Evolutionary conservation across 1,139 yeast species (phyloP).

Genomic region (Taphrina confusa): DNA sequence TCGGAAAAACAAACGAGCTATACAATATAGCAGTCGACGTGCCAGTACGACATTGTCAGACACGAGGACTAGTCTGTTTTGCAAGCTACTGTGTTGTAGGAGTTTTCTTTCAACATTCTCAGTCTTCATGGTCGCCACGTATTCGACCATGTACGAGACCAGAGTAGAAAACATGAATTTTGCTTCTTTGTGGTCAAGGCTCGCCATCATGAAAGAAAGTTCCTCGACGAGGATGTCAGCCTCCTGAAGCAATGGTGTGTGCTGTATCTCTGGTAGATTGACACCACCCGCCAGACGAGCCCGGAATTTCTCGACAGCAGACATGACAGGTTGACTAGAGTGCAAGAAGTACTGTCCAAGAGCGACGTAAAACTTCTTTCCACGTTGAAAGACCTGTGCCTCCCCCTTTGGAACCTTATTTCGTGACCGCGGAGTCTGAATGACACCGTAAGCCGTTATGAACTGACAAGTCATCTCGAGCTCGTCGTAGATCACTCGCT

Average conservation of each 20-base stretch:
- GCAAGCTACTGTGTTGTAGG: slow-evolving; percentile 10
- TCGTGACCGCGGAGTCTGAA: slow-evolving; percentile 20
- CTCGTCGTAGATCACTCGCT: slow-evolving; percentile 22
- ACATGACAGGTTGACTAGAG: background rate
- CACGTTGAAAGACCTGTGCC: slow-evolving; percentile 20
- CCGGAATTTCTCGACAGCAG: slow-evolving; percentile 8
- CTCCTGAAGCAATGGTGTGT: slow-evolving; percentile 14
- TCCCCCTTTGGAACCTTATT: slow-evolving; percentile 1
- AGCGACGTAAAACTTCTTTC: slow-evolving; percentile 17
- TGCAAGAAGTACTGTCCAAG: slow-evolving; percentile 14
- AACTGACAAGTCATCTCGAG: background rate
- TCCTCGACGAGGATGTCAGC: slow-evolving; percentile 21
- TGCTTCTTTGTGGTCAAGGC: slow-evolving; percentile 24
- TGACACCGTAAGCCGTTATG: slow-evolving; percentile 14
- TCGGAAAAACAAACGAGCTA: slow-evolving; percentile 26
- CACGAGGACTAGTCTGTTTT: slow-evolving; percentile 15
- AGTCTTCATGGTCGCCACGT: background rate
- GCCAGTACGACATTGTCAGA: slow-evolving; percentile 23
- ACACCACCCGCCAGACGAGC: slow-evolving; percentile 23
- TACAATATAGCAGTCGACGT: slow-evolving; percentile 23
- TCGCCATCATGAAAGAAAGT: background rate
- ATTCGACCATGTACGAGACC: slow-evolving; percentile 9
- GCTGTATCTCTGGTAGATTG: slow-evolving; percentile 27
- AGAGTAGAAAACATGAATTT: slow-evolving; percentile 27
- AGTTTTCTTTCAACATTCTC: background rate